Conservation (phyloP, 345 rosid species). For the Combretum micranthum region DNA sequence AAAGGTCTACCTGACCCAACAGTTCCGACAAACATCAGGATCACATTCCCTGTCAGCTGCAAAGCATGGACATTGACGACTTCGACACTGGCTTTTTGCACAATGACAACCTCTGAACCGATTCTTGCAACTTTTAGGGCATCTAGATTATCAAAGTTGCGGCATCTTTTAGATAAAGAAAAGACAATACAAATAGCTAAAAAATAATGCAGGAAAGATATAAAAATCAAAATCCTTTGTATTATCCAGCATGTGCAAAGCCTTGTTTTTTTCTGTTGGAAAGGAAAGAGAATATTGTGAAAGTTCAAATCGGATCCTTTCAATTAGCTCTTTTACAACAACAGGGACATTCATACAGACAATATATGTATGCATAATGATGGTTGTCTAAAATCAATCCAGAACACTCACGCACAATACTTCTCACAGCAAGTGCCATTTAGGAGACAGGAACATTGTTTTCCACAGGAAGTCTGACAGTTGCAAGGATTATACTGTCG, state of each 20-base stretch:
- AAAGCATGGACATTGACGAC: slow-evolving; percentile 99
- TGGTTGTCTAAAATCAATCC: not conserved
- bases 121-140: slow-evolving; percentile 94
- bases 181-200: slow-evolving; percentile 1
- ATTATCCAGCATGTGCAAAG: too few relatives aligned
- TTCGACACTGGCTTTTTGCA: slow-evolving; percentile 98
- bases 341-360: too few relatives aligned
- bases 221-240: too few relatives aligned
- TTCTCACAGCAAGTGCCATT: slow-evolving; percentile 99
- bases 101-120: slow-evolving; percentile 99
- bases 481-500: slow-evolving; percentile 96
- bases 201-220: too few relatives aligned
- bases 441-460: slow-evolving; percentile 82
- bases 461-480: slow-evolving; percentile 90
- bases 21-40: slow-evolving; percentile 98
- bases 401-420: slow-evolving; percentile 89
- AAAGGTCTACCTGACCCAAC: slow-evolving; percentile 88
- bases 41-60: slow-evolving; percentile 99
- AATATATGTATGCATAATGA: too few relatives aligned
- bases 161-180: slow-evolving; percentile 4
- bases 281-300: too few relatives aligned
- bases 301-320: too few relatives aligned
- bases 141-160: slow-evolving; percentile 37
- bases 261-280: too few relatives aligned
- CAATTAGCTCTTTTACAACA: too few relatives aligned